Evolutionary conservation across 2,329 filamentous ascomycete genomes (phyloP), one percentile per base, ranked within the genome.

Genomic region (Phialophora macrospora): DNA sequence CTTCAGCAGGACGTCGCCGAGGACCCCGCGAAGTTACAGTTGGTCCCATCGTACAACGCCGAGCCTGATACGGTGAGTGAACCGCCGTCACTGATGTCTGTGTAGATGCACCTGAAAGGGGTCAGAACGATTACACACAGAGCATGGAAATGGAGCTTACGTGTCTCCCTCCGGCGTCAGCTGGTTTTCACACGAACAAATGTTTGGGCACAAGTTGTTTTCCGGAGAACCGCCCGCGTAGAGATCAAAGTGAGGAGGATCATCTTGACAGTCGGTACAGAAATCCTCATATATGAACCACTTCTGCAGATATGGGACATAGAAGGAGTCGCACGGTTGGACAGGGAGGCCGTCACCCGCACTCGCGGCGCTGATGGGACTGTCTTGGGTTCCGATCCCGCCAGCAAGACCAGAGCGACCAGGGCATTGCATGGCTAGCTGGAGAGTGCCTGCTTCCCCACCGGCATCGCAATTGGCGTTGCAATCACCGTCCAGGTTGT

Each of bases 321-420:
- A 59, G 34, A 59, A 59, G 20, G 56, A 59, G n/a, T 24, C 56
- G 56, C 56, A 59, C 9, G 38, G 20, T 24, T 38, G 30, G 34
- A 59, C 56, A 2, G 56, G 56, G 12, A 59, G 56, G 34, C 34
- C 34, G 38, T 59, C 56, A 14, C 56, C 56, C 3, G 56, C 56
- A 20, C 56, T 59, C n/a, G 56, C 56, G 22, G 56, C 56, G n/a
- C 20, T 59, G 56, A 59, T 59, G 32, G 56, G 56, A 59, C 56
- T 59, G 38, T 46, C 34, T 17, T 59, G 56, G 34, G 32, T 44
- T 6, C 56, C 56, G 11, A 59, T n/a, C 4, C 56, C 56, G 5
- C 56, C 56, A 8, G 56, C 56, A 24, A 59, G 56, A 4, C 56
- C 56, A 17, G 56, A 59, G 17, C 56, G 56, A 9, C 56, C 56